phyloP scores from a whole-genome alignment of 2,329 filamentous ascomycete species.

The Lasiodiplodia theobromae region DNA sequence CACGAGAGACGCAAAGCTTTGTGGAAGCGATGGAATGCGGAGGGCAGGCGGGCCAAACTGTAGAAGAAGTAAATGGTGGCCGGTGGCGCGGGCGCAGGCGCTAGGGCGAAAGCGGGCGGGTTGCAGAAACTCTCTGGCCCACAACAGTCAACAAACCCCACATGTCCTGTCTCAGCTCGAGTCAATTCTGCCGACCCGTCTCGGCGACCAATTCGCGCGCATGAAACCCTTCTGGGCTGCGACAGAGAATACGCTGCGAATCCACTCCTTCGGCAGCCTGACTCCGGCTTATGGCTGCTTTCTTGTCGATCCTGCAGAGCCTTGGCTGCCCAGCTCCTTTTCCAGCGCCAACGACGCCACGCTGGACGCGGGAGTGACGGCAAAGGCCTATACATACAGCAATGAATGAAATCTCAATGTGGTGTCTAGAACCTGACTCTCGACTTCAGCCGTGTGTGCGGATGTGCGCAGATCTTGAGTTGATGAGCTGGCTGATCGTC shows the following conservation, averaged over 20 bases:
- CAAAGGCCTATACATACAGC: not conserved
- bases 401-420: not conserved
- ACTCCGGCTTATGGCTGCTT: not conserved
- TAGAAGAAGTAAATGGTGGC: constrained; percentile 15
- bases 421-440: not conserved
- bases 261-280: not conserved
- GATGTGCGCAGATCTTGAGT: constrained; percentile 16
- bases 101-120: not conserved
- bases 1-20: constrained; percentile 64
- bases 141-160: not conserved
- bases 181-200: not conserved
- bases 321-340: not conserved
- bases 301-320: not conserved
- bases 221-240: not conserved
- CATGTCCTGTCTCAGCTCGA: not conserved
- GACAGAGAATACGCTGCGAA: not conserved
- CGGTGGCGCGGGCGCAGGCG: not conserved
- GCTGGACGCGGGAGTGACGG: not conserved
- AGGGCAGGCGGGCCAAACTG: constrained; percentile 36
- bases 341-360: not conserved
- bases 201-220: not conserved
- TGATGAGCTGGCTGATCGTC: constrained; percentile 24
- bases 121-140: not conserved
- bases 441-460: not conserved
- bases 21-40: constrained; percentile 62